Percentiles rank a stretch among this genome's conserved stretches.
Conservation (phyloP, 2,329 filamentous ascomycete genomes). For the Fusarium domesticum region DNA sequence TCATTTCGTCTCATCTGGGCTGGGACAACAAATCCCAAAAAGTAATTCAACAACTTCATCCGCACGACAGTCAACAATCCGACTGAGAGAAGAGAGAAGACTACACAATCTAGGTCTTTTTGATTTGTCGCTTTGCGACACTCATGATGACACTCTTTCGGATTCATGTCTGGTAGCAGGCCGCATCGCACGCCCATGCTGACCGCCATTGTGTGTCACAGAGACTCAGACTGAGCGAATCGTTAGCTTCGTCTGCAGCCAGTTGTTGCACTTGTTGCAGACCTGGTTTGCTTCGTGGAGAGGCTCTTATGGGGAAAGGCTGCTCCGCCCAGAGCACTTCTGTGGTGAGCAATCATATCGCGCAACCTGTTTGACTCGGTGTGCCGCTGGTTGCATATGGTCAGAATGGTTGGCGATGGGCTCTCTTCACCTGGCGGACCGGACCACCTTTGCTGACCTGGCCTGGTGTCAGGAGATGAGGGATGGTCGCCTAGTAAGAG, state of each 20-base stretch:
- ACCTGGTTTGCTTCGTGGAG: slow-evolving; percentile 6
- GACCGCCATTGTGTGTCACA: slow-evolving; percentile 16
- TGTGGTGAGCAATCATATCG: slow-evolving; percentile 24
- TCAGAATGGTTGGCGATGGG: slow-evolving; percentile 24
- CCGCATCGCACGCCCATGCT: neutral
- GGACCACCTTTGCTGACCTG: neutral
- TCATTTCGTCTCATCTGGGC: too few relatives aligned
- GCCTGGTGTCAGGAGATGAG: slow-evolving; percentile 19
- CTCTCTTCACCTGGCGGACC: slow-evolving; percentile 22
- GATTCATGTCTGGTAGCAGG: neutral
- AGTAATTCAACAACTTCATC: neutral
- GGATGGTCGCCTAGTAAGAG: too few relatives aligned
- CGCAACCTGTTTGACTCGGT: slow-evolving; percentile 23
- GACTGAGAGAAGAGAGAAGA: neutral
- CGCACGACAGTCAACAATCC: neutral
- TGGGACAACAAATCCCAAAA: neutral
- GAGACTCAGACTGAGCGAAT: slow-evolving; percentile 11
- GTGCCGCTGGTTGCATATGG: slow-evolving; percentile 27
- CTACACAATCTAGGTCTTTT: too few relatives aligned
- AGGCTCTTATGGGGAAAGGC: slow-evolving; percentile 12
- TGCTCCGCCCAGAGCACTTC: slow-evolving; percentile 14
- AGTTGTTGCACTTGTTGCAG: slow-evolving; percentile 12
- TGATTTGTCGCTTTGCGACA: neutral
- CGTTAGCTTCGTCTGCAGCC: slow-evolving; percentile 20
- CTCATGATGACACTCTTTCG: neutral